Percentiles rank a stretch among this genome's conserved stretches.
These are phyloP conservation scores for Penicillium manginii DNA, from an alignment of 495 filamentous ascomycete species.

Conservation along the genomic window DNA sequence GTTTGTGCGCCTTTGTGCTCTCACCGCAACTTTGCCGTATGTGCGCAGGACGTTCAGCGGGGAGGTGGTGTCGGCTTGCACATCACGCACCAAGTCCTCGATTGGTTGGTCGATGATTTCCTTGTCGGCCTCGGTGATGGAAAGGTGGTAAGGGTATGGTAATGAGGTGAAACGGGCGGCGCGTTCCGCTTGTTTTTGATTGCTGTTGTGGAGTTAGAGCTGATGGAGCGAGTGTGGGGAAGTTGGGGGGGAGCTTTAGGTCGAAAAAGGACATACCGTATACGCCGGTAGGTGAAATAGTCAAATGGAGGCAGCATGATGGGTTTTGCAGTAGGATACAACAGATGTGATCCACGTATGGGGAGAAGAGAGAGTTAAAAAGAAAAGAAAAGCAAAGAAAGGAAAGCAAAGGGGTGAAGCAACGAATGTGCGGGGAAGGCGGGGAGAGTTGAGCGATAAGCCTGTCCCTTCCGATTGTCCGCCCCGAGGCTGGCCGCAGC, in stretches of 20 bases:
- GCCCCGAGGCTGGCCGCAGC: conserved; percentile 11
- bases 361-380: neutral
- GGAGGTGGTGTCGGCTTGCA: conserved; percentile 67
- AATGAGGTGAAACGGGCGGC: conserved; percentile 68
- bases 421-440: conserved; percentile 2
- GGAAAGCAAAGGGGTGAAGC: neutral
- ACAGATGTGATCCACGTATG: neutral
- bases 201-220: conserved; percentile 50
- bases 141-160: conserved; percentile 62
- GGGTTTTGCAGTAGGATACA: neutral
- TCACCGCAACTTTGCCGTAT: conserved; percentile 88
- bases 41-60: conserved; percentile 78
- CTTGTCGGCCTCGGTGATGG: conserved; percentile 63
- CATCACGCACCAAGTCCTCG: conserved; percentile 72
- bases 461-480: too few relatives aligned
- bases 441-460: conserved; percentile 8
- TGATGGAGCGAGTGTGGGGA: neutral
- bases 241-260: neutral
- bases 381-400: neutral
- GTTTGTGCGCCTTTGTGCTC: conserved; percentile 86
- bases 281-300: conserved; percentile 59
- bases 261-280: conserved; percentile 43
- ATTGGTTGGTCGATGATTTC: conserved; percentile 74
- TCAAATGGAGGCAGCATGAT: conserved; percentile 62
- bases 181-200: conserved; percentile 79